Base-by-base conservation (phyloP, 768 basidiomycete species). In the Lactifluus piperatus region DNA sequence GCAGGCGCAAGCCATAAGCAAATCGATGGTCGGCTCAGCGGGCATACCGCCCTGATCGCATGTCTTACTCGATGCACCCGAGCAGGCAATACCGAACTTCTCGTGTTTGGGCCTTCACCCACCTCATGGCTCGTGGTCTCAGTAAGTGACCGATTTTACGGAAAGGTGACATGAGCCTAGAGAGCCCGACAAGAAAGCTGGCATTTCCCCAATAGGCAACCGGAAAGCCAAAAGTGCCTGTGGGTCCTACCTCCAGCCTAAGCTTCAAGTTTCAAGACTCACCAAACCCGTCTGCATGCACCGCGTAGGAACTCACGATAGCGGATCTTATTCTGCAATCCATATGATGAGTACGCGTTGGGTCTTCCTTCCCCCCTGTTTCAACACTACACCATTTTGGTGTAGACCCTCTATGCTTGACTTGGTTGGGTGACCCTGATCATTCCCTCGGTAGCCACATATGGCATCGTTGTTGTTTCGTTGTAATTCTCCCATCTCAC, bases 201-300 rank as follows among this genome's bases (percentile, higher is more conserved):
- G 86, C 2, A 81, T 88, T 85, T 88, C 64, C 87, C 86, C 1
- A 86, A 85, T 59, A 87, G 86, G 8, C 87, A 22, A 88, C 86
- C 13, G 86, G 86, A 69, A 72, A 71, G 67, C 74, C 69, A 27
- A 68, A 70, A 53, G 69, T 69, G n/a, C n/a, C n/a, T n/a, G n/a
- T 32, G 10, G 32, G 32, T 22, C 6, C 39, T 14, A 26, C 44
- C 45, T 27, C 45, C 5, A 7, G 16, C 37, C 6, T 20, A 62
- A 18, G 27, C 39, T 56, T n/a, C n/a, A 26, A 20, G 46, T 6
- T 48, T 6, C 24, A 32, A 8, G 14, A n/a, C 11, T 26, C 6
- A 36, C 46, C 37, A 6, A 48, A 9, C 18, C 29, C 1, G 6
- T 30, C 4, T 46, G n/a, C n/a, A n/a, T n/a, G n/a, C n/a, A n/a